Evolutionary conservation across 2,329 filamentous ascomycete genomes (phyloP), one percentile per base, ranked within the genome.

Genomic region (Xylaria sp.): DNA sequence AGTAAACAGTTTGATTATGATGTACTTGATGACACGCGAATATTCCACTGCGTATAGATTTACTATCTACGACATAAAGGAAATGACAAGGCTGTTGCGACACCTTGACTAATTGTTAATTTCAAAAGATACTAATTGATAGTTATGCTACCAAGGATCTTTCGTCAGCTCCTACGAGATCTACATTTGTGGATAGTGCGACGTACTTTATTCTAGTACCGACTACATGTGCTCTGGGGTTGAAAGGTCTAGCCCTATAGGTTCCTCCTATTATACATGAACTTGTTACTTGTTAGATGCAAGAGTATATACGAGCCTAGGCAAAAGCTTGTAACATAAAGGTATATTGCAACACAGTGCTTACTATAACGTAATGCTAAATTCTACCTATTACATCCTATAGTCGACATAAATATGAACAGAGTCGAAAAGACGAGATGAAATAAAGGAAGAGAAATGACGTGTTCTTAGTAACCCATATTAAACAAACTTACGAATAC

Each of bases 401-500:
- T n/a, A 20, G 20, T 7, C 17, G 3, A 15, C 6, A 15, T 23
- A 23, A 56, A 38, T 11, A 23, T 23, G 11, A n/a, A 31, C 4
- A n/a, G 10, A 48, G 9, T 28, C 13, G 38, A 58, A n/a, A 5
- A 42, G 15, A 9, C 11, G 17, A 42, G 31, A 10, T 1, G n/a
- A 60, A 31, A 13, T n/a, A 42, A 42, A 61, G 9, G 4, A 26
- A 31, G 5, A 28, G 42, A 15, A 36, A 38, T 6, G 4, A 13
- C 9, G 10, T 5, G 13, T 54, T 36, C 4, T 23, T 40, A 63
- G 13, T 31, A 49, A 40, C 2, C 4, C 15, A 20, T n/a, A 5
- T 46, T 44, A 28, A 66, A 46, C 20, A 67, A 59, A 46, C 26
- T 40, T 3, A 67, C 60, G 46, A 63, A 48, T 23, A 67, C 53